These are phyloP conservation scores for Pelargonium fulgidum DNA, from an alignment of 441 rosid species.

Conservation along the genomic window DNA sequence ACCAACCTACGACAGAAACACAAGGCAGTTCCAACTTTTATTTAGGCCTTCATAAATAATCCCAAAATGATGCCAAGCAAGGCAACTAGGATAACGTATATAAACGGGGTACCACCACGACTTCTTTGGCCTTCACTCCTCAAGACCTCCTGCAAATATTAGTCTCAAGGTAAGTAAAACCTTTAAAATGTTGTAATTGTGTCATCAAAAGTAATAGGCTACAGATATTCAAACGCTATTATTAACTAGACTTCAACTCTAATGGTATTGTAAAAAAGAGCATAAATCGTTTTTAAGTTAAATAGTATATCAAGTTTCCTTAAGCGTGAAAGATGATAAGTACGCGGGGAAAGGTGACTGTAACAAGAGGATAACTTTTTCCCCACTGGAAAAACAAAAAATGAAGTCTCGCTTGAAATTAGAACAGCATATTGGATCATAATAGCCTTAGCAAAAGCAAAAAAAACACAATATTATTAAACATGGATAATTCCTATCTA, in stretches of 20 bases:
- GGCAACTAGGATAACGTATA: conserved; percentile 43
- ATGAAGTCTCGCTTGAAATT: too few species aligned
- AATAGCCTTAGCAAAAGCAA: too few species aligned
- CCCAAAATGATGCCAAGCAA: conserved; percentile 57
- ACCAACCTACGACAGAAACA: not conserved
- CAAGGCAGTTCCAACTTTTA: conserved; percentile 20
- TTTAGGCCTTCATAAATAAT: conserved; percentile 43
- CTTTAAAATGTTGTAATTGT: not conserved
- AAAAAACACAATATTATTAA: too few species aligned
- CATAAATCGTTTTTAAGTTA: too few species aligned
- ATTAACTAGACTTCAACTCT: not conserved
- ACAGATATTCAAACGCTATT: not conserved
- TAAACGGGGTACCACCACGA: conserved; percentile 31
- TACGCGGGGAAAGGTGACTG: too few species aligned
- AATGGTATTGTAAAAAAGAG: too few species aligned
- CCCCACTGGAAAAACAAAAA: too few species aligned
- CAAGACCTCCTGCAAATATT: conserved; percentile 46
- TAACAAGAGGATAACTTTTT: too few species aligned
- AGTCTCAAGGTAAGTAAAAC: not conserved
- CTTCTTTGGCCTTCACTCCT: conserved; percentile 31
- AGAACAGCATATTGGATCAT: too few species aligned
- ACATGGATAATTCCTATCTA: too few species aligned
- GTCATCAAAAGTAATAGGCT: not conserved
- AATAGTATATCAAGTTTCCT: too few species aligned
- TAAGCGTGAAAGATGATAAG: too few species aligned